phyloP scores from a whole-genome alignment of 1,284 basidiomycete genomes.

The Takashimella tepidaria region DNA sequence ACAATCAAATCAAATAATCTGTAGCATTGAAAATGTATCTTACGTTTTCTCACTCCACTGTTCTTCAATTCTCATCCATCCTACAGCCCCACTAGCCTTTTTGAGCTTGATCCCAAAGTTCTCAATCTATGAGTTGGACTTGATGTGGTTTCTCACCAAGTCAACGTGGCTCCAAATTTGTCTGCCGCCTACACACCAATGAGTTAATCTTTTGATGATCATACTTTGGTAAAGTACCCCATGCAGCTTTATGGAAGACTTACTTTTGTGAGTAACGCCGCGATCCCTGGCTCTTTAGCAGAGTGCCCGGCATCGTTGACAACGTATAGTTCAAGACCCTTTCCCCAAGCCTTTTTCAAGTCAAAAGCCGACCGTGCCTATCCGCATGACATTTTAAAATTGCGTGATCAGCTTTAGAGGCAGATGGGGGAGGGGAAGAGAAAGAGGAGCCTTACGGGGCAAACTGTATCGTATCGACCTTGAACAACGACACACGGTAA shows the following conservation, averaged over 20 bases:
- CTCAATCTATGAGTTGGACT: not conserved
- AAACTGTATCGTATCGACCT: constrained; percentile 57
- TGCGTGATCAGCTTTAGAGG: constrained; percentile 47
- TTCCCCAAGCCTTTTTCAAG: constrained; percentile 77
- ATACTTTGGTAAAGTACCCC: too few species aligned
- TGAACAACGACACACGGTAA: constrained; percentile 81
- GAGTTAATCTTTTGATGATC: too few species aligned
- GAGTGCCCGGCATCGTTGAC: constrained; percentile 91
- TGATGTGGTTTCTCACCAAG: not conserved
- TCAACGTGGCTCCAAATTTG: constrained; percentile 16
- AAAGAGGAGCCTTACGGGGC: constrained; percentile 44
- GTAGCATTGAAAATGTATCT: not conserved
- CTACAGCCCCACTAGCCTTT: too few species aligned
- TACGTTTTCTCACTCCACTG: too few species aligned
- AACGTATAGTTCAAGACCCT: constrained; percentile 63
- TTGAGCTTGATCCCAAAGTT: too few species aligned
- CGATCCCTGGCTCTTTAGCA: constrained; percentile 68
- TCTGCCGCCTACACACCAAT: constrained; percentile 36
- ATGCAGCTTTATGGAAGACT: constrained; percentile 6
- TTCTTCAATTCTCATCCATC: too few species aligned
- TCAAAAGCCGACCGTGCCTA: constrained; percentile 72
- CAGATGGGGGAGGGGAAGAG: not conserved
- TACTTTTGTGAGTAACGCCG: constrained; percentile 69
- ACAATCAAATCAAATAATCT: not conserved
- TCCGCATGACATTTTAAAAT: constrained; percentile 60